Evolutionary conservation across 1,284 basidiomycete species (phyloP), one percentile per base, ranked within the genome.

Genomic region (Microbotryum scabiosae): DNA sequence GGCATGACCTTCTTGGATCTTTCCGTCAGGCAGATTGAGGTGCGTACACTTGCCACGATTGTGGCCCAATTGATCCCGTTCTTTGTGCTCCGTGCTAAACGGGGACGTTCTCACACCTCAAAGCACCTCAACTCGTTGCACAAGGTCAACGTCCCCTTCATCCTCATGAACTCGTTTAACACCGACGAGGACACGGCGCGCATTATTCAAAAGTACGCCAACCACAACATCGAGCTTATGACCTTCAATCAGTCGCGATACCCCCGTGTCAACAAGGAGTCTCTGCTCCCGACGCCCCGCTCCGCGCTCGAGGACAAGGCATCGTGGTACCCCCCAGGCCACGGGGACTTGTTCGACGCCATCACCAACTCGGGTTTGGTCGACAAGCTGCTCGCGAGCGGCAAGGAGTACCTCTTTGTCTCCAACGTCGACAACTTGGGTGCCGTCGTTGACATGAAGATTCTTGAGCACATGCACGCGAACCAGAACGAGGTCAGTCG

Each of bases 131-230:
- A 84, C 78, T 77, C 77, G 60, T 74, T 78, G 54, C 78, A 82
- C 78, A 79, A 79, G 70, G 81, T 82, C 72, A 96, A 83, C 78
- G 93, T 97, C 51, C 93, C 94, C 18, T 89, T 98, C 75, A 94
- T 97, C 78, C 85, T 98, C 75, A 98, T 98, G 94, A 97, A 96
- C 74, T 97, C 92, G 67, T 97, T 98, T 85, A 97, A 98, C 82
- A 97, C 96, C 48, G 93, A 94, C 76, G 91, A 94, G 57, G 92
- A 96, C 76, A 96, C 92, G 44, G 71, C 69, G 61, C 87, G 93
- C 64, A 96, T 97, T 80, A 98, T 98, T 79, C 96, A 97, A 78
- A 99, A 99, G 79, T 98, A 98, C 78, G 90, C 87, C 58, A 97
- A 97, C 82, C 92, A 96, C 80, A 92, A 94, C 76, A 84, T 96